phyloP scores from a whole-genome alignment of 1,139 yeast genomes.

The Kluyveromyces sp. region DNA sequence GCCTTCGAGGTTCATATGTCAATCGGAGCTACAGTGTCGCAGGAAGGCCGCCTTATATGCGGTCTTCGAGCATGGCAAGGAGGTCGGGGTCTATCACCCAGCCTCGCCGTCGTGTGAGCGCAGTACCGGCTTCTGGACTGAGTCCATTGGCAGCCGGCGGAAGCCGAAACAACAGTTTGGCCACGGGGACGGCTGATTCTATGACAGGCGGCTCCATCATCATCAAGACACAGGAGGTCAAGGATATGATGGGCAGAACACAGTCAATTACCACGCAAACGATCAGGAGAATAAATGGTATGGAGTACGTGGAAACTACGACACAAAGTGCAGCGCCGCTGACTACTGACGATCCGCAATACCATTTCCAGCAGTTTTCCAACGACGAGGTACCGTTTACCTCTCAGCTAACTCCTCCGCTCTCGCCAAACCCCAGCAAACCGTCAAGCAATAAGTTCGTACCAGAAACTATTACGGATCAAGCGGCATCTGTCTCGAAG shows the following conservation, averaged over 20 bases:
- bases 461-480: too few relatives aligned
- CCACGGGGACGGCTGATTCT: conserved; percentile 14
- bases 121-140: too few relatives aligned
- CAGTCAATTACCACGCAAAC: conserved; percentile 29
- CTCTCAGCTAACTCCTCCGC: not conserved
- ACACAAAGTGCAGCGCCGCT: conserved; percentile 26
- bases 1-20: not conserved
- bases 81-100: conserved; percentile 6
- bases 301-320: conserved; percentile 29
- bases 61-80: too few relatives aligned
- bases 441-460: too few relatives aligned
- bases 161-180: too few relatives aligned
- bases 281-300: conserved; percentile 27
- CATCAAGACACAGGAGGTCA: conserved; percentile 27
- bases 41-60: too few relatives aligned
- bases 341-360: conserved; percentile 11
- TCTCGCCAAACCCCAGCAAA: not conserved
- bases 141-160: too few relatives aligned
- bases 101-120: too few relatives aligned
- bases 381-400: conserved; percentile 15
- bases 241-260: conserved; percentile 29
- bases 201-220: conserved; percentile 20
- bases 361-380: conserved; percentile 30
- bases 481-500: too few relatives aligned
- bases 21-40: conserved; percentile 11